Conservation (phyloP, 2,329 filamentous ascomycete species). For the Thielaviopsis euricoi region DNA sequence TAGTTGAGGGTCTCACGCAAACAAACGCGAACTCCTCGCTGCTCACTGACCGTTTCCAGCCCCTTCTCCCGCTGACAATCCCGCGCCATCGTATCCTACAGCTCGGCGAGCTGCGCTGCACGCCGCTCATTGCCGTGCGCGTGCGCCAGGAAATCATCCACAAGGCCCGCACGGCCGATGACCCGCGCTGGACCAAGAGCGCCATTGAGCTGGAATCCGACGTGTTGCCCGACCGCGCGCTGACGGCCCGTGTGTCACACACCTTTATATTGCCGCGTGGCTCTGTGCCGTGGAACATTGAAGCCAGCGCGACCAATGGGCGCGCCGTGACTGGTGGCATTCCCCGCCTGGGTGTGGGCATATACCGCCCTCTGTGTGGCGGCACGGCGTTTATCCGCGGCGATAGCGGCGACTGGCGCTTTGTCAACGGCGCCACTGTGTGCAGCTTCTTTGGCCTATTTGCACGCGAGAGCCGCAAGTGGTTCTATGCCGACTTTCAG, state of each 20-base stretch:
- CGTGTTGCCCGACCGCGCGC: slow-evolving; percentile 22
- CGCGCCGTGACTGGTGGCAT: slow-evolving; percentile 12
- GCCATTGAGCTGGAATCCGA: slow-evolving; percentile 23
- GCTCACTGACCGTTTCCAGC: slow-evolving; percentile 24
- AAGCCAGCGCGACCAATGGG: slow-evolving; percentile 19
- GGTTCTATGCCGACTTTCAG: slow-evolving; percentile 17
- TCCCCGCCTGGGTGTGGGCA: slow-evolving; percentile 19
- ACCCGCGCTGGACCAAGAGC: slow-evolving; percentile 13
- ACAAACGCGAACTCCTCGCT: slow-evolving; percentile 18
- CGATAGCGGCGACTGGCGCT: slow-evolving; percentile 27
- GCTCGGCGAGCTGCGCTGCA: slow-evolving; percentile 22
- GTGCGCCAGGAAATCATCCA: slow-evolving; percentile 24
- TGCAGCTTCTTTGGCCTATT: slow-evolving; percentile 20
- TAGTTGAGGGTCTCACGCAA: slow-evolving; percentile 19
- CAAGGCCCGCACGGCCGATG: slow-evolving; percentile 1
- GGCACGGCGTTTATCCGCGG: slow-evolving; percentile 23
- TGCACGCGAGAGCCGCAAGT: slow-evolving; percentile 17
- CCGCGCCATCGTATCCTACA: slow-evolving; percentile 21
- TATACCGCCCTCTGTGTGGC: slow-evolving; percentile 19
- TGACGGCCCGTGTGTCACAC: slow-evolving; percentile 23
- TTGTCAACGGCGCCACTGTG: slow-evolving; percentile 17
- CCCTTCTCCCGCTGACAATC: slow-evolving; percentile 21
- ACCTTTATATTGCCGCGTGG: slow-evolving; percentile 17
- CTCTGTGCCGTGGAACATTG: slow-evolving; percentile 21
- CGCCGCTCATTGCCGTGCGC: slow-evolving; percentile 22